phyloP scores from a whole-genome alignment of 2,329 filamentous ascomycete species.

The Sarocladium brachiariae region DNA sequence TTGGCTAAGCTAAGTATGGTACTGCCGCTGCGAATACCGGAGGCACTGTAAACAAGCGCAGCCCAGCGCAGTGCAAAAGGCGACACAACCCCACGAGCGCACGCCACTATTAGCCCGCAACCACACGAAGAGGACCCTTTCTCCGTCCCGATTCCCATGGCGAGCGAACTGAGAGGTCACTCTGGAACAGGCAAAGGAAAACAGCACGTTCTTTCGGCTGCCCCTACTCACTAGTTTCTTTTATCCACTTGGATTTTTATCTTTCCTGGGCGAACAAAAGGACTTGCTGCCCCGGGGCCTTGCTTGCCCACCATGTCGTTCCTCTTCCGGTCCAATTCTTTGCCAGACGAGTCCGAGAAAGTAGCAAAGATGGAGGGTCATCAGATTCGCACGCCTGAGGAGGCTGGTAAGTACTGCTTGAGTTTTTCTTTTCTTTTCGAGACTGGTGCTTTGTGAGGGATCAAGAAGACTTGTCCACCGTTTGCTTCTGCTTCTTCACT shows the following conservation, averaged over 20 bases:
- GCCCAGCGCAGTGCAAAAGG: too few relatives aligned
- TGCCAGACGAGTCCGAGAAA: conserved; percentile 16
- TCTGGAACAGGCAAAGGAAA: too few relatives aligned
- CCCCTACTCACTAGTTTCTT: not conserved
- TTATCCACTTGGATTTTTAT: conserved; percentile 1
- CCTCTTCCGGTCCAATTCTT: conserved; percentile 23
- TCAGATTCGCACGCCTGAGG: conserved; percentile 52
- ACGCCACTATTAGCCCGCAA: not conserved
- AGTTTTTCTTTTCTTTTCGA: not conserved
- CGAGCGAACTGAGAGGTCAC: not conserved
- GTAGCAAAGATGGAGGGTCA: conserved; percentile 35
- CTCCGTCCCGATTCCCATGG: not conserved
- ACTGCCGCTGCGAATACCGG: conserved; percentile 1
- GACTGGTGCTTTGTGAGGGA: not conserved
- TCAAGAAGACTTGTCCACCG: not conserved
- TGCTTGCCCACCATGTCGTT: conserved; percentile 26
- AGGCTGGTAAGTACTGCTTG: conserved; percentile 48
- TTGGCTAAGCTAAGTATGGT: too few relatives aligned
- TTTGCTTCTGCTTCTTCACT: too few relatives aligned
- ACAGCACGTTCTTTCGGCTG: too few relatives aligned
- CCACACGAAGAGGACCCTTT: conserved; percentile 1
- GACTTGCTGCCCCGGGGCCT: conserved; percentile 11
- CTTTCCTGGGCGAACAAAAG: not conserved
- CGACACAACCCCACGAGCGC: conserved; percentile 4
- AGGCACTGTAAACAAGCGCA: too few relatives aligned